Evolutionary conservation across 768 basidiomycete genomes (phyloP).

Genomic region (Tylopilus plumbeoviolaceoides): DNA sequence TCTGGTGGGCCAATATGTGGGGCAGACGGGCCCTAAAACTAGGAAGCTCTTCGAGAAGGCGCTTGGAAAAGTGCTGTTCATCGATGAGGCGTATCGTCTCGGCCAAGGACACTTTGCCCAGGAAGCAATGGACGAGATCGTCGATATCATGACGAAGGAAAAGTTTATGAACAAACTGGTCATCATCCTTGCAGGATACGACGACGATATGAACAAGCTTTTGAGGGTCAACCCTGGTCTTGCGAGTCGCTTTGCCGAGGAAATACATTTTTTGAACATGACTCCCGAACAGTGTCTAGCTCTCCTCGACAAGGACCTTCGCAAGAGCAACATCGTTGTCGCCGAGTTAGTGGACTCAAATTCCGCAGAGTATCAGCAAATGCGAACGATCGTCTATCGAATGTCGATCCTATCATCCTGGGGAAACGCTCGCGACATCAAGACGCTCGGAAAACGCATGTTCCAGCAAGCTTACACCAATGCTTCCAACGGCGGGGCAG

Average conservation of each 20-base stretch:
- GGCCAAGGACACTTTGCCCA: conserved; percentile 59
- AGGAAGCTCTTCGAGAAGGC: conserved; percentile 58
- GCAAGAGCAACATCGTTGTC: conserved; percentile 39
- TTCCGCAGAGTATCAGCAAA: conserved; percentile 5
- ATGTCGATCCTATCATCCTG: conserved; percentile 49
- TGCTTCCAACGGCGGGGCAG: conserved; percentile 3
- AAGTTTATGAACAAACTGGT: conserved; percentile 55
- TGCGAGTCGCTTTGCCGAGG: conserved; percentile 64
- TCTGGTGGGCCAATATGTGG: conserved; percentile 64
- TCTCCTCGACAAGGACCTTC: conserved; percentile 45
- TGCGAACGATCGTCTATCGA: conserved; percentile 27
- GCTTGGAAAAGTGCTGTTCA: conserved; percentile 62
- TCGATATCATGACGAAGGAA: conserved; percentile 56
- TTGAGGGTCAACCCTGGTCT: conserved; percentile 58
- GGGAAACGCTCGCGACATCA: conserved; percentile 69
- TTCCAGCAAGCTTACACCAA: conserved; percentile 14
- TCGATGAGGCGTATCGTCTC: conserved; percentile 70
- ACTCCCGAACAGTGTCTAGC: conserved; percentile 44
- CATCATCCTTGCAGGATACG: conserved; percentile 69
- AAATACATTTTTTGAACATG: conserved; percentile 53
- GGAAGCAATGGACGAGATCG: conserved; percentile 71
- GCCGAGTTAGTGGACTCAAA: conserved; percentile 24
- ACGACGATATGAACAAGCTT: conserved; percentile 60
- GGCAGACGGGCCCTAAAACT: conserved; percentile 70
- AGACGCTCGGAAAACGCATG: conserved; percentile 37